Evolutionary conservation across 2,329 filamentous ascomycete species (phyloP), one percentile per base, ranked within the genome.

Genomic region (Talaromyces sp.): DNA sequence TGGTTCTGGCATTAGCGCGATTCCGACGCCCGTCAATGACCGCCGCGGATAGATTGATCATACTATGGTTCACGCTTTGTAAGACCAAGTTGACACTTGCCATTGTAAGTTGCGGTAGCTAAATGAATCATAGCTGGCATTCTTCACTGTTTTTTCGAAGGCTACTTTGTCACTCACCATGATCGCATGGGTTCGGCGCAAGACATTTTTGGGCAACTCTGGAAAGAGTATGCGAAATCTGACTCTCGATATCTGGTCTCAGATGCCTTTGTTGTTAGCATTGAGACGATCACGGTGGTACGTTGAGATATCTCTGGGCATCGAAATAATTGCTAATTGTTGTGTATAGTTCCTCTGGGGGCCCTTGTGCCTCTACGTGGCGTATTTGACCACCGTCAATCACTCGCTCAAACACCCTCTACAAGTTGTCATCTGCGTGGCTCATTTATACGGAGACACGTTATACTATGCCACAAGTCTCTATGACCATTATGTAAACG

Each of bases 201-300:
- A 72, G 86, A 88, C 61, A 77, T 95, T 7, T 88, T 93, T 62
- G 91, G 88, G 2, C 91, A 96, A 79, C 81, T 96, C 50, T 96
- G 92, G 92, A 96, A 96, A 73, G 92, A 96, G 76, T 96, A 96
- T 73, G 84, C 90, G 2, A 82, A 93, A 37, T 93, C 90, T 2
- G 92, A 96, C 77, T 96, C 92, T 61, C 84, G 92, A 48, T 96
- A 96, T 72, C 80, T 96, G 68, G 92, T 88, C 2, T 86, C 87
- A 18, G 90, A 95, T 71, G 83, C 88, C 1, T 92, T 96, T 70
- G 92, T 95, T 68, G 80, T 96, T n/a, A 93, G 90, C 74, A 88
- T 96, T 75, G 92, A 96, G 81, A 86, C 84, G 18, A 86, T 96
- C 66, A 96, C 92, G 1, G 87, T 87, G 46, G 89, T 93, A 77